These are phyloP conservation scores for Talaromyces wortmannii DNA, from an alignment of 495 filamentous ascomycete species.

Conservation along the genomic window DNA sequence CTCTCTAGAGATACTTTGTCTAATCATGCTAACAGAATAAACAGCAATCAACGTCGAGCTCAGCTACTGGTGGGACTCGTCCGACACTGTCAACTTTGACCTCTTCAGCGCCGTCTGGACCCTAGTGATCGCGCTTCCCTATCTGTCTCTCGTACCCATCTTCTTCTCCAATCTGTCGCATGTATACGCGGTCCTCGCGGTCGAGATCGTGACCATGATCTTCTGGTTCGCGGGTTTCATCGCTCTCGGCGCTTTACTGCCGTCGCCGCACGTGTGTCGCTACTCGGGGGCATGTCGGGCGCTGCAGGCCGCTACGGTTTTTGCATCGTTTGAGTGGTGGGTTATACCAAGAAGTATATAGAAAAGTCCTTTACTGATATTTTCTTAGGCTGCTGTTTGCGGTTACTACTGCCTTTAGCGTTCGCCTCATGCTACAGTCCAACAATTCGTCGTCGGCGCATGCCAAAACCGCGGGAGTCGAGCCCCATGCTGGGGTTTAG, in stretches of 20 bases:
- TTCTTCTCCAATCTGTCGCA: slow-evolving; percentile 51
- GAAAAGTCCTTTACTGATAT: not conserved
- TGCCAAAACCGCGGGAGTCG: not conserved
- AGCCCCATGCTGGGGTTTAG: not conserved
- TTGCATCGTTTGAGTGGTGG: slow-evolving; percentile 54
- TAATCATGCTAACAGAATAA: not conserved
- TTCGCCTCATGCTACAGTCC: not conserved
- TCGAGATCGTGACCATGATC: slow-evolving; percentile 67
- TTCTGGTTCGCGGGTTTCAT: slow-evolving; percentile 88
- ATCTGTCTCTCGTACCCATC: slow-evolving; percentile 56
- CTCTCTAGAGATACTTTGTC: not conserved
- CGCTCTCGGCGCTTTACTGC: slow-evolving; percentile 57
- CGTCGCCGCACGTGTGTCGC: slow-evolving; percentile 34
- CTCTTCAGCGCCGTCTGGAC: slow-evolving; percentile 71
- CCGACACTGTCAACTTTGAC: slow-evolving; percentile 56
- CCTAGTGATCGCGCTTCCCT: slow-evolving; percentile 54
- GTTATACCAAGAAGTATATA: slow-evolving; percentile 7
- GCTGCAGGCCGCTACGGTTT: slow-evolving; percentile 44
- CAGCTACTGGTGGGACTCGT: slow-evolving; percentile 22
- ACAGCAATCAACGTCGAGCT: slow-evolving; percentile 18
- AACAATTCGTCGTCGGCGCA: not conserved
- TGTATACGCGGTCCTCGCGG: slow-evolving; percentile 53
- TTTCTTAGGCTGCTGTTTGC: slow-evolving; percentile 43
- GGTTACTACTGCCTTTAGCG: slow-evolving; percentile 35
- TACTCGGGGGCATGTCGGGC: slow-evolving; percentile 38